A percentile compares a stretch with the other conserved stretches of the same genome.
These are phyloP conservation scores for Phytophthora melonis DNA, from an alignment of 352 stramenopile species.

Conservation along the genomic window DNA sequence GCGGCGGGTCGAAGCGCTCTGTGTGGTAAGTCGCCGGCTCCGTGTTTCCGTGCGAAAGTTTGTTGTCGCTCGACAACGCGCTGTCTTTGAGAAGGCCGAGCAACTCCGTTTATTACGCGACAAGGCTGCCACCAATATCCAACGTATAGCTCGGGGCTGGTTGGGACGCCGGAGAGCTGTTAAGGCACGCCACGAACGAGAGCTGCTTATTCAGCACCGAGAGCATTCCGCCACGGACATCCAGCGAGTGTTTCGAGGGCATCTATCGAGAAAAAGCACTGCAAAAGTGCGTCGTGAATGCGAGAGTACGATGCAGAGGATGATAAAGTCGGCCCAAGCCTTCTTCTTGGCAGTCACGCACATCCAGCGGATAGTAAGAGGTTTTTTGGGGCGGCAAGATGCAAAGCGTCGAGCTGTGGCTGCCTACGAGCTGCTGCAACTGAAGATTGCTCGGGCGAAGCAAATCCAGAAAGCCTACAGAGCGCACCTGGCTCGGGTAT, in stretches of 20 bases:
- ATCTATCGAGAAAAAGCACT: constrained; percentile 29
- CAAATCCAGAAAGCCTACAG: constrained; percentile 65
- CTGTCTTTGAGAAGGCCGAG: constrained; percentile 49
- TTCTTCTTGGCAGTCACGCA: constrained; percentile 41
- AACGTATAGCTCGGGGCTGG: constrained; percentile 52
- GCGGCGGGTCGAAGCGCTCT: constrained; percentile 41
- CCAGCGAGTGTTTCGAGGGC: constrained; percentile 55
- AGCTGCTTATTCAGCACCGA: constrained; percentile 27
- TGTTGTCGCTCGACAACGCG: constrained; percentile 45
- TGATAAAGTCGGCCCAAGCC: constrained; percentile 16
- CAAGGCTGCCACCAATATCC: constrained; percentile 44
- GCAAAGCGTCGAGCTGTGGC: constrained; percentile 25
- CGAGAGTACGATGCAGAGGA: constrained; percentile 25
- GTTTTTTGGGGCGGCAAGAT: constrained; percentile 51
- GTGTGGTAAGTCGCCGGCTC: constrained; percentile 40
- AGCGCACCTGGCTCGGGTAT: constrained; percentile 59
- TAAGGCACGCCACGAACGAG: constrained; percentile 24
- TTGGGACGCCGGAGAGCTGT: constrained; percentile 44
- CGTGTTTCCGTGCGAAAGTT: constrained; percentile 45
- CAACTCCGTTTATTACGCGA: constrained; percentile 40
- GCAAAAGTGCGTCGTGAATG: constrained; percentile 21
- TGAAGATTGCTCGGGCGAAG: constrained; percentile 38
- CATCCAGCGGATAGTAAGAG: constrained; percentile 49
- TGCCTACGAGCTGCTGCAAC: constrained; percentile 29
- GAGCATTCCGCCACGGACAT: constrained; percentile 39